Percentiles rank a stretch among this genome's conserved stretches.
Conservation (phyloP, 108 stramenopile genomes). For the Discostella stelligeroides region DNA sequence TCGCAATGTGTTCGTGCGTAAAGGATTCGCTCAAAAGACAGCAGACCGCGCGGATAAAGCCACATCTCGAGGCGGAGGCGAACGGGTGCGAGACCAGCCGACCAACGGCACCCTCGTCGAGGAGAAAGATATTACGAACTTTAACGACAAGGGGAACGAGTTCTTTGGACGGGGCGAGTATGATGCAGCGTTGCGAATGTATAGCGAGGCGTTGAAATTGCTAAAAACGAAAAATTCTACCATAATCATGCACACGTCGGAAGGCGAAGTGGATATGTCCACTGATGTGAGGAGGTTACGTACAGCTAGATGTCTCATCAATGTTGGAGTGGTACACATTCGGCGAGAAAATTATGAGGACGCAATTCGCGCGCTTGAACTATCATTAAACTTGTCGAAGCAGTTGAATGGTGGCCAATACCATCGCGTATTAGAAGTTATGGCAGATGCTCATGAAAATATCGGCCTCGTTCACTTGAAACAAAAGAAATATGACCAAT, state of each 20-base stretch:
- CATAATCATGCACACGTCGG: slow-evolving; percentile 26
- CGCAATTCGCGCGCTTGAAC: slow-evolving; percentile 35
- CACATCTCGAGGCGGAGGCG: slow-evolving; percentile 21
- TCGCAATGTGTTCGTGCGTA: background rate
- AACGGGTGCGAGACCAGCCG: slow-evolving; percentile 13
- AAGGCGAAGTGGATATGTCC: slow-evolving; percentile 19
- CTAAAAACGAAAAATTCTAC: slow-evolving; percentile 23
- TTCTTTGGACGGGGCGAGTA: slow-evolving; percentile 48
- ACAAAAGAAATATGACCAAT: slow-evolving; percentile 36
- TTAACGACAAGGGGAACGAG: slow-evolving; percentile 57
- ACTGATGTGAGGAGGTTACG: slow-evolving; percentile 36
- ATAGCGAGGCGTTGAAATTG: slow-evolving; percentile 53
- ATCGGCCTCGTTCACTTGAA: slow-evolving; percentile 46
- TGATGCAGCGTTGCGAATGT: slow-evolving; percentile 53
- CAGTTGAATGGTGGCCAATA: slow-evolving; percentile 29
- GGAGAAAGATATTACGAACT: slow-evolving; percentile 37
- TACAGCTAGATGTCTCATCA: slow-evolving; percentile 46
- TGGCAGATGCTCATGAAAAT: slow-evolving; percentile 53
- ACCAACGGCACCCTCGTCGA: background rate
- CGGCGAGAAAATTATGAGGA: slow-evolving; percentile 38
- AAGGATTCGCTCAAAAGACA: background rate
- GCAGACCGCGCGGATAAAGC: slow-evolving; percentile 23
- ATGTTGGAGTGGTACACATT: slow-evolving; percentile 53
- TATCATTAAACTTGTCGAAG: slow-evolving; percentile 46
- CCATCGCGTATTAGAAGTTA: slow-evolving; percentile 37